These are phyloP conservation scores for Tetradesmus lagerheimii DNA, from an alignment of 139 green algal species.

Conservation along the genomic window DNA sequence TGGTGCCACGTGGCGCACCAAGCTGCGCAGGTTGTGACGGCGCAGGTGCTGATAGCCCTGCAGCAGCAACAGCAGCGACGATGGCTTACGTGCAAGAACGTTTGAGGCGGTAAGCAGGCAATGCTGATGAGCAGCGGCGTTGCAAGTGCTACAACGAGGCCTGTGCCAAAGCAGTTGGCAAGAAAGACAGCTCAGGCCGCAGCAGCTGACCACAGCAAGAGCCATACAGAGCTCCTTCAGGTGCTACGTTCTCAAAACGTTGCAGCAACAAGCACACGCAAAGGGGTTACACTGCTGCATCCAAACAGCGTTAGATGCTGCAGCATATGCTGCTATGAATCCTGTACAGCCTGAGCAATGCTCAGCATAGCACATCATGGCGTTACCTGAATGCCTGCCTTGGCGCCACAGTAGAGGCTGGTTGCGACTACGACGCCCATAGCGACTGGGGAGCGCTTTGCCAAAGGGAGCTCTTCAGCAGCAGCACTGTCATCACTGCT, in stretches of 20 bases:
- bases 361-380: not conserved
- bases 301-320: constrained; percentile 11
- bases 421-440: constrained; percentile 23
- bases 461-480: not conserved
- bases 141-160: not conserved
- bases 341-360: not conserved
- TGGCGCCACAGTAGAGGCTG: constrained; percentile 40
- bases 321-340: constrained; percentile 28
- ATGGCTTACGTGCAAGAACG: not conserved
- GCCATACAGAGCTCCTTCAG: too few relatives aligned
- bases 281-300: not conserved
- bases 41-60: constrained; percentile 50
- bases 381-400: constrained; percentile 39
- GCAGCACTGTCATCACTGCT: constrained; percentile 1
- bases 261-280: too few relatives aligned
- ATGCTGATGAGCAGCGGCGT: not conserved
- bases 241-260: too few relatives aligned
- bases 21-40: constrained; percentile 43
- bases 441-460: constrained; percentile 9
- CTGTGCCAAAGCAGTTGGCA: not conserved
- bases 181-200: not conserved
- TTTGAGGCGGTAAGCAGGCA: not conserved
- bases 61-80: constrained; percentile 15
- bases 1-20: constrained; percentile 35
- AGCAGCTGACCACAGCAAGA: not conserved